These are phyloP conservation scores for Tribonema minus DNA, from an alignment of 108 stramenopile species.

Conservation along the genomic window DNA sequence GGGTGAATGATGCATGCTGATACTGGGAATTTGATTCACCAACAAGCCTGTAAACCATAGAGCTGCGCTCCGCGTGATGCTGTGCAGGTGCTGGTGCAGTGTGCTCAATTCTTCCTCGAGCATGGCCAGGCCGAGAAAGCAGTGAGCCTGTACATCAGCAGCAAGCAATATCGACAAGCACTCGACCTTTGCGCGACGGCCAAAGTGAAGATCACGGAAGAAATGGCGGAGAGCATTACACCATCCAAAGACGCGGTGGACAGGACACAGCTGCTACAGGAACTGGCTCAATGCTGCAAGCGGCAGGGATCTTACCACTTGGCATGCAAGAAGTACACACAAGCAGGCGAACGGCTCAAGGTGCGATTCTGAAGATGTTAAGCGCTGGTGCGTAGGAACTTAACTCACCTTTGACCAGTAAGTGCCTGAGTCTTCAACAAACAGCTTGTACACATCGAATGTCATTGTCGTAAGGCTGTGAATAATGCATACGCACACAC, in stretches of 20 bases:
- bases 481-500: too few species aligned
- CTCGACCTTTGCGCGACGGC: conserved; percentile 57
- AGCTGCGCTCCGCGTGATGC: too few species aligned
- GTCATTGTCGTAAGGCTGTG: too few species aligned
- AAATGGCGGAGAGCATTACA: conserved; percentile 59
- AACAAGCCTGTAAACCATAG: too few species aligned
- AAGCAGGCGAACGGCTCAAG: too few species aligned
- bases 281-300: conserved; percentile 56
- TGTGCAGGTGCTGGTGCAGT: conserved; percentile 51
- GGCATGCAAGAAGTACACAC: conserved; percentile 70
- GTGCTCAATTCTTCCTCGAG: conserved; percentile 62
- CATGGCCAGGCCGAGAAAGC: conserved; percentile 63
- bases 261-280: conserved; percentile 44
- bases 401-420: too few species aligned
- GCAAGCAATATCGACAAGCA: conserved; percentile 42
- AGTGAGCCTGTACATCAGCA: conserved; percentile 53
- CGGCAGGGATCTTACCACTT: conserved; percentile 59
- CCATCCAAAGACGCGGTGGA: conserved; percentile 9
- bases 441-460: too few species aligned
- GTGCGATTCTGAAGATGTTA: too few species aligned
- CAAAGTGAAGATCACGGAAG: conserved; percentile 48
- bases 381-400: too few species aligned
- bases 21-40: too few species aligned
- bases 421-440: too few species aligned
- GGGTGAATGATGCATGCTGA: too few species aligned